phyloP scores from a whole-genome alignment of 2,329 filamentous ascomycete genomes.

The Trichoderma brevicompactum region DNA sequence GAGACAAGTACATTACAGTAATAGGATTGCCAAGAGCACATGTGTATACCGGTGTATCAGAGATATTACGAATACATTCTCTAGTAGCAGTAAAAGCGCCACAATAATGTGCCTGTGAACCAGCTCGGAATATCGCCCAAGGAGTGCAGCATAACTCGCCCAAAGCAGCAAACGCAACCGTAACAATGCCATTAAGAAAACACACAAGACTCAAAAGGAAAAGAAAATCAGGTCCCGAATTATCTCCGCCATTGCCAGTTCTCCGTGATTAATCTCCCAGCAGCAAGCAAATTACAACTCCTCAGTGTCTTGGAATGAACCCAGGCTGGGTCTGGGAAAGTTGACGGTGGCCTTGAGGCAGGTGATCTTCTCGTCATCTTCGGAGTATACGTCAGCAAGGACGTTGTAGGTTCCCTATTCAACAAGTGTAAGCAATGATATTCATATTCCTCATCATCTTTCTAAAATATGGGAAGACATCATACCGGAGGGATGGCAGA shows the following conservation, averaged over 20 bases:
- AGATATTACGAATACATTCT: conserved; percentile 5
- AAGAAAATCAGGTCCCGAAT: neutral
- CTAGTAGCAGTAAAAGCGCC: conserved; percentile 5
- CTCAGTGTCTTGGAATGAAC: conserved; percentile 38
- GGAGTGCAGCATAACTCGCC: conserved; percentile 12
- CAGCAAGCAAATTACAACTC: conserved; percentile 46
- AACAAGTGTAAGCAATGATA: conserved; percentile 32
- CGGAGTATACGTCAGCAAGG: conserved; percentile 79
- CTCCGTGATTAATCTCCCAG: neutral
- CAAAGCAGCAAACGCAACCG: conserved; percentile 11
- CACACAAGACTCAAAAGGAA: conserved; percentile 11
- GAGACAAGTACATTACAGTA: neutral
- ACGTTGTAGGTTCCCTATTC: conserved; percentile 86
- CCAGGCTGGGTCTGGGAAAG: conserved; percentile 55
- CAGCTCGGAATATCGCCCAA: neutral
- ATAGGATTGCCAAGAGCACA: conserved; percentile 1
- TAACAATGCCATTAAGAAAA: conserved; percentile 21
- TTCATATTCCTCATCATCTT: too few species aligned
- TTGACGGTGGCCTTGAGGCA: conserved; percentile 78
- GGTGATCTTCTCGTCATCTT: conserved; percentile 75
- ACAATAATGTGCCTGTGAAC: conserved; percentile 19
- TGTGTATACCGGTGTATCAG: conserved; percentile 11
- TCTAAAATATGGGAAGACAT: conserved; percentile 32
- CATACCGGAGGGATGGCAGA: conserved; percentile 85
- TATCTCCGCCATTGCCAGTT: conserved; percentile 4